These are phyloP conservation scores for Eucalyptus leucophloia DNA, from an alignment of 345 rosid genomes.

Conservation along the genomic window DNA sequence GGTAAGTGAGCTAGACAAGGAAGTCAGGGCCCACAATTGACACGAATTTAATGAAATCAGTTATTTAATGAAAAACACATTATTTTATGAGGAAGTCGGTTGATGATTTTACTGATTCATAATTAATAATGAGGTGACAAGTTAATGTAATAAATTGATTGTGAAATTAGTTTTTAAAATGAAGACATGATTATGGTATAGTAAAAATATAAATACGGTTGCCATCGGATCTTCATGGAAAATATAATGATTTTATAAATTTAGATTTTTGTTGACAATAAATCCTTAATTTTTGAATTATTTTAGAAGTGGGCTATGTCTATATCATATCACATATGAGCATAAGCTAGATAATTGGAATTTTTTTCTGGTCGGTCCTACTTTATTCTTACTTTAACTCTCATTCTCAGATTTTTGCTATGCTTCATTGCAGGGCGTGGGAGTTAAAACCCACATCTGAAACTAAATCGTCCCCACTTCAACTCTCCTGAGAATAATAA, in stretches of 20 bases:
- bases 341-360: not conserved
- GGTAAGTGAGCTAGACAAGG: constrained; percentile 45
- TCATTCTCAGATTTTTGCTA: too few species aligned
- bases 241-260: not conserved
- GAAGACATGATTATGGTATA: not conserved
- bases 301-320: not conserved
- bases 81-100: not conserved
- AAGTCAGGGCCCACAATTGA: constrained; percentile 54
- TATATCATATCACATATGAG: not conserved
- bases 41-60: constrained; percentile 9
- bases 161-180: not conserved
- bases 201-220: not conserved
- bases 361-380: too few species aligned
- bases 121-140: not conserved
- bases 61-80: not conserved
- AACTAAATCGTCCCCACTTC: too few species aligned
- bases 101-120: not conserved
- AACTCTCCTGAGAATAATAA: too few species aligned
- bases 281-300: not conserved
- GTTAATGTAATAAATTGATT: not conserved
- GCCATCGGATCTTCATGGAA: not conserved
- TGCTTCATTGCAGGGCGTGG: too few species aligned
- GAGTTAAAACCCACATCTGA: too few species aligned
- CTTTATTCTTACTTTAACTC: too few species aligned
- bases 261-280: not conserved